Conservation (phyloP, 805 yeast species). For the Wickerhamomyces sydowiorum region DNA sequence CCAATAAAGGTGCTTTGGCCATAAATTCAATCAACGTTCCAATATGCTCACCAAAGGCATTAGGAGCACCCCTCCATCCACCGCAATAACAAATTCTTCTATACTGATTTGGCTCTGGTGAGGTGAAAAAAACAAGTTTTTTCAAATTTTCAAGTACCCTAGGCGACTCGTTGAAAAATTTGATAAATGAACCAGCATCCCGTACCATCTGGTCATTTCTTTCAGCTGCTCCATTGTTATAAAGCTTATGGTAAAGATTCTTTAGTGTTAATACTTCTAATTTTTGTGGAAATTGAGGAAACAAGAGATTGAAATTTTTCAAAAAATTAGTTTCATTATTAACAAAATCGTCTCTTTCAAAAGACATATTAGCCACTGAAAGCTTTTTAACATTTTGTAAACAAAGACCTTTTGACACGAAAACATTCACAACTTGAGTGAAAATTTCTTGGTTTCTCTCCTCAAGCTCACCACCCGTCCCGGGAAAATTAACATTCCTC, state of each 20-base stretch:
- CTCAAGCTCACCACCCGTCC: too few species aligned
- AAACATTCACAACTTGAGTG: background rate
- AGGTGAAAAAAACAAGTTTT: background rate
- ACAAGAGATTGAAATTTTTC: background rate
- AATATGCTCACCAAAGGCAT: too few species aligned
- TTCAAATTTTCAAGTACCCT: background rate
- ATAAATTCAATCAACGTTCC: background rate
- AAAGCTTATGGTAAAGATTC: background rate
- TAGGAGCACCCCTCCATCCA: too few species aligned
- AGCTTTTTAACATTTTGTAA: background rate
- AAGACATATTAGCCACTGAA: background rate
- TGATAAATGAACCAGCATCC: background rate
- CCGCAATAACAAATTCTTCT: too few species aligned
- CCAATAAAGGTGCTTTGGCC: background rate
- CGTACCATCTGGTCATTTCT: background rate
- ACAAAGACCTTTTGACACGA: background rate
- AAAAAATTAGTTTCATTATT: background rate
- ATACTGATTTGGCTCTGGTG: background rate
- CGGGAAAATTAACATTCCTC: too few species aligned
- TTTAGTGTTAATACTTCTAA: constrained; percentile 1
- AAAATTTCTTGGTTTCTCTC: background rate
- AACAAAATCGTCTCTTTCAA: background rate
- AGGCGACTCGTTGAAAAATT: background rate
- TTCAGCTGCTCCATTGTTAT: background rate
- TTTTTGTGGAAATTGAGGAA: background rate